Conservation (phyloP, 192 early-diverging fungal species). For the Rhizoclosmatium sp. region DNA sequence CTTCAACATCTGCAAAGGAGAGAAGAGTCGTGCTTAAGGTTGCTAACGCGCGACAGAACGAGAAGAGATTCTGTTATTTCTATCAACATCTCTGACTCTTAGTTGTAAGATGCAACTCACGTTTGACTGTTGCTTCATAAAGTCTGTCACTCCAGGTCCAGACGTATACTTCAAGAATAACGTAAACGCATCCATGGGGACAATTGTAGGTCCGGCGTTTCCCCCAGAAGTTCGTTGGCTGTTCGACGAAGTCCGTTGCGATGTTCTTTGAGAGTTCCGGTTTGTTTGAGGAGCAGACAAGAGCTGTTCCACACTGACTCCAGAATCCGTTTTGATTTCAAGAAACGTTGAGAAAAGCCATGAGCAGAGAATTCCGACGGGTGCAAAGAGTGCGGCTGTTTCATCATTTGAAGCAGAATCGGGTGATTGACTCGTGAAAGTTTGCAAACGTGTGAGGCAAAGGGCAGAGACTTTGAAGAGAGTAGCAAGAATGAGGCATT, state of each 20-base stretch:
- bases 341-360: slow-evolving; percentile 2
- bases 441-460: slow-evolving; percentile 11
- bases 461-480: slow-evolving; percentile 2
- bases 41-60: slow-evolving; percentile 38
- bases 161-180: slow-evolving; percentile 39
- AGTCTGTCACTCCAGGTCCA: slow-evolving; percentile 26
- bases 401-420: neutral
- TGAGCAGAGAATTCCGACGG: slow-evolving; percentile 18
- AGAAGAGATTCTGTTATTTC: neutral
- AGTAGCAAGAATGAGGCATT: slow-evolving; percentile 12
- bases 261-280: too few species aligned
- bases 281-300: neutral
- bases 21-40: slow-evolving; percentile 44
- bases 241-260: neutral
- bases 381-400: slow-evolving; percentile 5
- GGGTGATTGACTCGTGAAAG: neutral
- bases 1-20: slow-evolving; percentile 58
- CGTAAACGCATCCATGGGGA: slow-evolving; percentile 27
- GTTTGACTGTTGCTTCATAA: slow-evolving; percentile 1
- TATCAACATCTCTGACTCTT: neutral
- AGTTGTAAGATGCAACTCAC: neutral
- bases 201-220: neutral
- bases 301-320: neutral
- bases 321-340: neutral
- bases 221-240: slow-evolving; percentile 1